A percentile compares a stretch with the other conserved stretches of the same genome.
Conservation (phyloP, 2,329 filamentous ascomycete species). For the Didymella keratinophila region DNA sequence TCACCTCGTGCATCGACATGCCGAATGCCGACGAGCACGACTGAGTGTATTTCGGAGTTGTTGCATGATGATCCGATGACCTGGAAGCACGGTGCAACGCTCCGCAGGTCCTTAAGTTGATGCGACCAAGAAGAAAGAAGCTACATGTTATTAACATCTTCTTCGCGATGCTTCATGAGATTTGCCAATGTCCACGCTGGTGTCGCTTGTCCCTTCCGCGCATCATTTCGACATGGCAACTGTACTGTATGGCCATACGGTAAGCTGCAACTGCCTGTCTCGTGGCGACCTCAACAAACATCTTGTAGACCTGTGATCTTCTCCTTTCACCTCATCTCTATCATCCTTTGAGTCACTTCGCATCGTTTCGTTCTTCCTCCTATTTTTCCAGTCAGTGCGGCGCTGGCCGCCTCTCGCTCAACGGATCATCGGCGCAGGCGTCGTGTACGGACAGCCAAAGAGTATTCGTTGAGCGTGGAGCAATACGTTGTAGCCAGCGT, state of each 20-base stretch:
- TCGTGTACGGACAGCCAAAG: background rate
- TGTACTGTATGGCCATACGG: background rate
- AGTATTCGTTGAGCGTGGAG: too few species aligned
- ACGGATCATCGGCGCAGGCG: background rate
- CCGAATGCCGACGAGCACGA: background rate
- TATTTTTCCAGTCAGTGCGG: background rate
- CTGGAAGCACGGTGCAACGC: too few species aligned
- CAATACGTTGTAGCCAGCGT: background rate
- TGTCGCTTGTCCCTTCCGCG: too few species aligned
- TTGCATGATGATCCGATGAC: too few species aligned
- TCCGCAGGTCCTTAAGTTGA: too few species aligned
- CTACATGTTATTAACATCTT: too few species aligned
- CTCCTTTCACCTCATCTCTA: background rate
- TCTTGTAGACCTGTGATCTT: background rate
- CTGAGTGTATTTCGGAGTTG: background rate
- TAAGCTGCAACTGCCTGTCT: background rate
- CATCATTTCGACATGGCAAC: background rate
- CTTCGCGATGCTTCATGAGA: too few species aligned
- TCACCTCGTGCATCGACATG: background rate
- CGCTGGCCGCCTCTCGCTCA: background rate
- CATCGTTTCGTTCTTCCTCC: background rate
- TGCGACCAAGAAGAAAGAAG: too few species aligned
- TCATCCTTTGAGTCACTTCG: background rate
- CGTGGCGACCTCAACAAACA: background rate
- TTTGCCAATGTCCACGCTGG: too few species aligned